Conservation (phyloP, 1,284 basidiomycete genomes). For the Ganoderma multipileum region DNA sequence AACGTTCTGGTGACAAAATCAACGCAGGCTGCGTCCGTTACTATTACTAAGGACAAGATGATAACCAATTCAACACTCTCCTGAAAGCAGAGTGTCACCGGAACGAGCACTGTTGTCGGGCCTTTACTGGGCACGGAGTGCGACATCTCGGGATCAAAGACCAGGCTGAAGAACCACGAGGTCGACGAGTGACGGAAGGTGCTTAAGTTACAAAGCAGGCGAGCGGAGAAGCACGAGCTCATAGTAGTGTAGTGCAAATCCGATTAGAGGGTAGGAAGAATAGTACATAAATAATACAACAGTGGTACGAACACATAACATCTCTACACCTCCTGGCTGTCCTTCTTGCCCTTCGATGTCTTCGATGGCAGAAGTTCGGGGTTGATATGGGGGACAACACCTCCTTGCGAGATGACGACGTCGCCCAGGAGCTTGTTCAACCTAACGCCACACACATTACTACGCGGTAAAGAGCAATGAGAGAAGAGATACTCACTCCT, state of each 20-base stretch:
- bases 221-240: too few relatives aligned
- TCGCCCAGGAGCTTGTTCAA: constrained; percentile 78
- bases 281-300: constrained; percentile 42
- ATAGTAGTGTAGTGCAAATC: constrained; percentile 15
- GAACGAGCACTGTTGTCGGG: too few relatives aligned
- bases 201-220: too few relatives aligned
- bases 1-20: not conserved
- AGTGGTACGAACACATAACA: constrained; percentile 26
- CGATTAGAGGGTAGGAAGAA: constrained; percentile 31
- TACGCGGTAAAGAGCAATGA: not conserved
- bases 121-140: too few relatives aligned
- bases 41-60: not conserved
- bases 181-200: too few relatives aligned
- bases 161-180: too few relatives aligned
- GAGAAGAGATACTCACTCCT: constrained; percentile 57
- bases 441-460: constrained; percentile 34
- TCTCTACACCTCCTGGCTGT: constrained; percentile 46
- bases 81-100: not conserved
- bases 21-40: not conserved
- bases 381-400: constrained; percentile 76
- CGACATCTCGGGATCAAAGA: too few relatives aligned
- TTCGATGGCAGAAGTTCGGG: constrained; percentile 66
- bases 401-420: constrained; percentile 89
- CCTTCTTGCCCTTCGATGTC: constrained; percentile 48
- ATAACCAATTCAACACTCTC: not conserved